Conservation (phyloP, 306 rosid genomes). For the Senna tora region DNA sequence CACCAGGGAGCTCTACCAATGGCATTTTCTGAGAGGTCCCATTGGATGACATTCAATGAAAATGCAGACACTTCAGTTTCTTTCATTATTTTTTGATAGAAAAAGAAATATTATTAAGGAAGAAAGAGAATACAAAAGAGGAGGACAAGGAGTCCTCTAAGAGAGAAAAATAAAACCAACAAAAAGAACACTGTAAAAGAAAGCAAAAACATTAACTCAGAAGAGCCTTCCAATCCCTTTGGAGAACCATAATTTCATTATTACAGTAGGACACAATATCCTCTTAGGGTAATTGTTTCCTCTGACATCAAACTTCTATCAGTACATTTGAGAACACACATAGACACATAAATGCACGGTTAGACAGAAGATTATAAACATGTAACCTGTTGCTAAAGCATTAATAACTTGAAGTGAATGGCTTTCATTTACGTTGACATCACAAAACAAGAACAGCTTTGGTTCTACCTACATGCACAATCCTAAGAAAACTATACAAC, state of each 20-base stretch:
- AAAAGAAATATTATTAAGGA: too few species aligned
- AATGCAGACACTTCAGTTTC: not conserved
- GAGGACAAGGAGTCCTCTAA: too few species aligned
- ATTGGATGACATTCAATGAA: not conserved
- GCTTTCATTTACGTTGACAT: constrained; percentile 19
- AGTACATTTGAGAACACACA: not conserved
- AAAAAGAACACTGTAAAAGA: too few species aligned
- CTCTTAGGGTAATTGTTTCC: constrained; percentile 3
- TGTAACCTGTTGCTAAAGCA: not conserved
- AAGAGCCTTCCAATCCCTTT: too few species aligned
- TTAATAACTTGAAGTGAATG: not conserved
- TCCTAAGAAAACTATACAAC: constrained; percentile 49
- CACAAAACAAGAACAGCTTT: constrained; percentile 5
- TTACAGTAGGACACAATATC: too few species aligned
- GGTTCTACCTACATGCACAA: constrained; percentile 10
- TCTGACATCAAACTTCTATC: not conserved
- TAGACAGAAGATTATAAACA: constrained; percentile 7
- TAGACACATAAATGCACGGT: constrained; percentile 9
- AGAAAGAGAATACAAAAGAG: too few species aligned
- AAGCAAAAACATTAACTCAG: too few species aligned
- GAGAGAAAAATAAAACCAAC: too few species aligned
- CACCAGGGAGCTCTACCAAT: constrained; percentile 3
- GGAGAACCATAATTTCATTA: too few species aligned
- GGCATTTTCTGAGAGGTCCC: not conserved
- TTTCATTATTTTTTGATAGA: too few species aligned